Percentiles rank a stretch among this genome's conserved stretches.
phyloP scores from a whole-genome alignment of 805 yeast species.

The Candida oleophila region DNA sequence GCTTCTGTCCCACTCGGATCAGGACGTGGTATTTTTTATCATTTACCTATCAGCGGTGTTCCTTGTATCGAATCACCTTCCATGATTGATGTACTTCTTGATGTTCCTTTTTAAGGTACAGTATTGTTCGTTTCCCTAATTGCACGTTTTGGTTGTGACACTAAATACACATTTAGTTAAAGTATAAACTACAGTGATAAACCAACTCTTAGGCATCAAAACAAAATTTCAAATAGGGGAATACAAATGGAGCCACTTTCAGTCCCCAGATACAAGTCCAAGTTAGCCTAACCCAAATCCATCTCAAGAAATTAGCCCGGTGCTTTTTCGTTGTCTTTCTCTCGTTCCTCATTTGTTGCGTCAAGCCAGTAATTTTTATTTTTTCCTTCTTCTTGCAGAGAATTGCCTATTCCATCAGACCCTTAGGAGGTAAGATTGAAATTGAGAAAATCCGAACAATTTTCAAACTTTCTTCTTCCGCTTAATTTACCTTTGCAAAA shows the following conservation, averaged over 20 bases:
- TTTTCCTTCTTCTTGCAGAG: neutral
- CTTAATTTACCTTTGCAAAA: neutral
- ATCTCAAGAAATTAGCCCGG: too few relatives aligned
- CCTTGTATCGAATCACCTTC: neutral
- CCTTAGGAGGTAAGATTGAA: neutral
- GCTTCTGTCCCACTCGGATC: too few relatives aligned
- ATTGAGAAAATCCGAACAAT: neutral
- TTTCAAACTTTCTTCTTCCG: neutral
- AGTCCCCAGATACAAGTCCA: too few relatives aligned
- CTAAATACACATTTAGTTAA: neutral
- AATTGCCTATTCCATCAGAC: neutral
- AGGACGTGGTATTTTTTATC: too few relatives aligned
- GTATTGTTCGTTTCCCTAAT: neutral
- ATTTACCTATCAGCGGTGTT: too few relatives aligned
- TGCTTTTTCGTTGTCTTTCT: too few relatives aligned
- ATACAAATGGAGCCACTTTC: too few relatives aligned
- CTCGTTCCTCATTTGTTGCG: too few relatives aligned
- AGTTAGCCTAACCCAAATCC: too few relatives aligned
- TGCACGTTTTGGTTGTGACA: neutral
- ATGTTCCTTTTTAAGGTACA: neutral
- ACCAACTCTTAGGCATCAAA: neutral
- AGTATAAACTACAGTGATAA: neutral
- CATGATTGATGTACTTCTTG: neutral
- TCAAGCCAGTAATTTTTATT: neutral
- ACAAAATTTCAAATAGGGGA: too few relatives aligned